Base-by-base conservation (phyloP, 257 asterid species). In the Handroanthus guayacan region DNA sequence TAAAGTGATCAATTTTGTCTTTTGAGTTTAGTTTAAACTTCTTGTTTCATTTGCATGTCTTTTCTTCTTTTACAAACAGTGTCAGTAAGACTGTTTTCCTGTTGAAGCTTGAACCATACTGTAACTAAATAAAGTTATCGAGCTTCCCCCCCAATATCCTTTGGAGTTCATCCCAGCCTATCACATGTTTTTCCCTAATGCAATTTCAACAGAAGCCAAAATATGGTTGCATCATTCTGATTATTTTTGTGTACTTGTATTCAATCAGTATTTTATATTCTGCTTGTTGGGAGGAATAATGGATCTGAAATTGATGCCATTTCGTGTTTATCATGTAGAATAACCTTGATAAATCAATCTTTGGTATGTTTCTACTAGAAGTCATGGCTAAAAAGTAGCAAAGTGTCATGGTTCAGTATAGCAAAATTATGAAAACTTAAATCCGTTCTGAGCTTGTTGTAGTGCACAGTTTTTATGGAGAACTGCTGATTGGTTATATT, bases 371-470 rank as follows among this genome's bases (percentile, higher is more conserved):
- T 37, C 37, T 3, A 36, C n/a, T 75, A 50, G 56, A 47, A 65
- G 38, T 39, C 17, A 39, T 72, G 62, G 6, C 75, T 61, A 31
- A 52, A 43, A 5, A 38, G 31, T 56, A 25, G 69, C 25, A 3
- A 14, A 57, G 34, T 78, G 69, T 38, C 44, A 67, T 31, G 18
- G 18, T 79, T 7, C 6, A 60, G 25, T 41, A 54, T 61, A 71
- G 60, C 58, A 47, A 39, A 76, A 71, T 60, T 64, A n/a, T 20
- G 54, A 37, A 66, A 69, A 43, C 48, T 71, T 71, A 18, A 62
- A 34, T 69, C 25, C 54, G 8, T 69, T 80, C 62, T 54, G 44
- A 64, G 39, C 16, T 60, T 64, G 18, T 37, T 11, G 37, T 36
- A 47, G 43, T 18, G 43, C 12, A 4, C 37, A 10, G 38, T 55